phyloP scores from a whole-genome alignment of 495 filamentous ascomycete species.

The Astrocystis sublimbata region DNA sequence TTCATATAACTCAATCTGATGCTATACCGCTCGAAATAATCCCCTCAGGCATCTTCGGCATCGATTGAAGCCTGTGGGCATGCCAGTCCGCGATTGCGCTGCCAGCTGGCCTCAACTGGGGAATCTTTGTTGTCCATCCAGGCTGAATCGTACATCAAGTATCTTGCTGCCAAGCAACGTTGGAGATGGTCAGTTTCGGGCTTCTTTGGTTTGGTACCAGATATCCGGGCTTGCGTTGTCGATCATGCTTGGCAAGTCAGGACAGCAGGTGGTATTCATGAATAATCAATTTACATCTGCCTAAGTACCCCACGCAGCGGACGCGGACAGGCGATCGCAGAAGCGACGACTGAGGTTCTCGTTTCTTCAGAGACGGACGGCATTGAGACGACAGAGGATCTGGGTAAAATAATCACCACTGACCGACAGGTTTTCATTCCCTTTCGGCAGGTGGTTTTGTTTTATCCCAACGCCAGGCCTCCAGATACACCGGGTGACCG shows the following conservation, averaged over 20 bases:
- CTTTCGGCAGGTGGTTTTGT: neutral
- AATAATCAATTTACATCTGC: neutral
- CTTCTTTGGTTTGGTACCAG: neutral
- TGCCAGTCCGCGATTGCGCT: neutral
- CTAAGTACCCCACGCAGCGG: too few species aligned
- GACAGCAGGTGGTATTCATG: neutral
- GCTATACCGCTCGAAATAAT: neutral
- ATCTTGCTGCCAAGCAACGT: neutral
- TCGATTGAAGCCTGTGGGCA: neutral
- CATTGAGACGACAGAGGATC: neutral
- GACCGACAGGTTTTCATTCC: neutral
- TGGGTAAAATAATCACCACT: neutral
- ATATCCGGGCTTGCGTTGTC: neutral
- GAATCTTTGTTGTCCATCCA: neutral
- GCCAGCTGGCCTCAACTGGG: neutral
- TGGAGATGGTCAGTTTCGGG: neutral
- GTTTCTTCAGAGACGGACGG: neutral
- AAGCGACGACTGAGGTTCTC: too few species aligned
- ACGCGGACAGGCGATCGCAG: too few species aligned
- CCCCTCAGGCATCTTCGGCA: neutral
- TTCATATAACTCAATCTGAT: too few species aligned
- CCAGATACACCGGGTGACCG: too few species aligned
- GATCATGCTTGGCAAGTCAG: neutral
- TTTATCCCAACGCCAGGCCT: too few species aligned
- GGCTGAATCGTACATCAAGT: too few species aligned